A percentile compares a stretch with the other conserved stretches of the same genome.
phyloP scores from a whole-genome alignment of 2,329 filamentous ascomycete species.

The Colletotrichum lupini region DNA sequence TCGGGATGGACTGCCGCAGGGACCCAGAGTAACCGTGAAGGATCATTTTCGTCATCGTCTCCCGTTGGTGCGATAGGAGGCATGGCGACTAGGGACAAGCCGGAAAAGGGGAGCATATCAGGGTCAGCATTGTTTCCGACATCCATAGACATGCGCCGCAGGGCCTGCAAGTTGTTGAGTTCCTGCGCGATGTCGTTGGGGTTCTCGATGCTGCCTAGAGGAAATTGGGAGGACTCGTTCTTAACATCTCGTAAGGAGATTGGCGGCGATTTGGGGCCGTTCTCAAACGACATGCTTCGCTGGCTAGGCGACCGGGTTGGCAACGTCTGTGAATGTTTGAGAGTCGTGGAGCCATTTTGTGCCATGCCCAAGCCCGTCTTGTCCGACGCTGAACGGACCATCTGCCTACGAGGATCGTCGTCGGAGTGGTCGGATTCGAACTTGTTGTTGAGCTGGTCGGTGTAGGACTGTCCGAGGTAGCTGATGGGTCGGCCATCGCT shows the following conservation, averaged over 20 bases:
- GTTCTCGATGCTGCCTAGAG: conserved; percentile 90
- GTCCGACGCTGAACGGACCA: conserved; percentile 60
- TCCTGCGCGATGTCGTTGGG: conserved; percentile 92
- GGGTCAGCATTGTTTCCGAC: conserved; percentile 79
- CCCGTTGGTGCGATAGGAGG: conserved; percentile 78
- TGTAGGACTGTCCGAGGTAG: conserved; percentile 71
- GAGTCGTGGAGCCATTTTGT: conserved; percentile 43
- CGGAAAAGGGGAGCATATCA: conserved; percentile 79
- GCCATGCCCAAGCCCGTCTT: conserved; percentile 45
- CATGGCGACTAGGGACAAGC: conserved; percentile 73
- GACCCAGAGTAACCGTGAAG: conserved; percentile 93
- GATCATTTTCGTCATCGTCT: conserved; percentile 86
- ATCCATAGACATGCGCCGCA: conserved; percentile 95
- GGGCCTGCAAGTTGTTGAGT: conserved; percentile 89
- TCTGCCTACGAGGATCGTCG: conserved; percentile 52
- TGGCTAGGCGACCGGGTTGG: conserved; percentile 53
- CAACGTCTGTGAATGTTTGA: conserved; percentile 58
- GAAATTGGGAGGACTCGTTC: conserved; percentile 78
- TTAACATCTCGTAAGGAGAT: conserved; percentile 65
- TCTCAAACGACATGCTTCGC: conserved; percentile 54
- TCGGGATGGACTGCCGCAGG: conserved; percentile 95
- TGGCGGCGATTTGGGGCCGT: conserved; percentile 60
- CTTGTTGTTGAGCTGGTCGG: conserved; percentile 58
- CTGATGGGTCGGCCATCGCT: conserved; percentile 74
- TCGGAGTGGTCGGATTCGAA: conserved; percentile 41